phyloP scores from a whole-genome alignment of 176 grass and related monocot species.

The Calamus simplicifolius region DNA sequence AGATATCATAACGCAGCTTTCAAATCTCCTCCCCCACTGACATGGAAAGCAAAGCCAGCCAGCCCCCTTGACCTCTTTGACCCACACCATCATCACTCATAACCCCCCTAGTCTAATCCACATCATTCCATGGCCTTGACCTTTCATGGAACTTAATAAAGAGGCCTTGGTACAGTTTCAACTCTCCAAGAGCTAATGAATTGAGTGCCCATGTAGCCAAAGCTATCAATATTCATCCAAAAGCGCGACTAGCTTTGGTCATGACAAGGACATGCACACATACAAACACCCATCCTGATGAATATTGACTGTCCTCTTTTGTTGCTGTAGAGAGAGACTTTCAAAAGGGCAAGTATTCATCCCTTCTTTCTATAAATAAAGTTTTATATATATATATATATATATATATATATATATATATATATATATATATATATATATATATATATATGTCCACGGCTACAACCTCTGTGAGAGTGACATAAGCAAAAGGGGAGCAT shows the following conservation, averaged over 20 bases:
- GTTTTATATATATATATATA: no score
- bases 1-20: slow-evolving; percentile 18
- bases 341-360: background rate
- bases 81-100: slow-evolving; percentile 17
- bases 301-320: slow-evolving; percentile 16
- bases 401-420: no score
- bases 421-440: no score
- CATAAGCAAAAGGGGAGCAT: slow-evolving; percentile 32
- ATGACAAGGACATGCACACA: slow-evolving; percentile 48
- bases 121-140: slow-evolving; percentile 35
- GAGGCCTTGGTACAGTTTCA: slow-evolving; percentile 17
- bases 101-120: slow-evolving; percentile 7
- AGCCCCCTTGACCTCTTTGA: slow-evolving; percentile 16
- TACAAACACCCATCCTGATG: slow-evolving; percentile 19
- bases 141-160: slow-evolving; percentile 29
- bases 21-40: slow-evolving; percentile 17
- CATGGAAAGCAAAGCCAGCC: slow-evolving; percentile 28
- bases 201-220: slow-evolving; percentile 6
- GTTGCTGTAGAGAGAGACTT: background rate
- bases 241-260: slow-evolving; percentile 51
- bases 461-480: slow-evolving; percentile 39
- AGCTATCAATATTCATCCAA: slow-evolving; percentile 31
- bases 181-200: slow-evolving; percentile 8
- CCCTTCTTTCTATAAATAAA: slow-evolving; percentile 31
- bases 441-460: slow-evolving; percentile 31